phyloP scores from a whole-genome alignment of 257 asterid species.

The Gardenia jasminoides region DNA sequence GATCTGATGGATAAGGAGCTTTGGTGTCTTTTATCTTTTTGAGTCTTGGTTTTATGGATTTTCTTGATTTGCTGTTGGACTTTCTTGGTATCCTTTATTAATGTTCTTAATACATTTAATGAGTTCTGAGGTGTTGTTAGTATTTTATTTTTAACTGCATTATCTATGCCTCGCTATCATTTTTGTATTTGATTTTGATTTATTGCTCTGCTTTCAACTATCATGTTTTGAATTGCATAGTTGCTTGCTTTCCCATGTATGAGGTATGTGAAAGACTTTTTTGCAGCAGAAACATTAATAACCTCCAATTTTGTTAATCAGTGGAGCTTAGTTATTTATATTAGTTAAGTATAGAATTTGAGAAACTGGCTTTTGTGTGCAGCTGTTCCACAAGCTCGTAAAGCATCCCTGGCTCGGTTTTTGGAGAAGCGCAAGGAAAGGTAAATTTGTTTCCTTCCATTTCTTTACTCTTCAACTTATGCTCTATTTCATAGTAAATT shows the following conservation, averaged over 20 bases:
- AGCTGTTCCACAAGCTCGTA: slow-evolving; percentile 88
- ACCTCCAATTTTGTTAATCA: neutral
- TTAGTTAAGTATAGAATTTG: neutral
- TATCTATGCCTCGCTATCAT: too few species aligned
- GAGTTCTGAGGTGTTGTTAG: neutral
- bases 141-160: neutral
- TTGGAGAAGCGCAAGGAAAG: slow-evolving; percentile 91
- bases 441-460: slow-evolving; percentile 24
- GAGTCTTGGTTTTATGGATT: neutral
- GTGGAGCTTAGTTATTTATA: neutral
- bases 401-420: slow-evolving; percentile 76
- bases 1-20: neutral
- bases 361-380: slow-evolving; percentile 16
- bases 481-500: neutral
- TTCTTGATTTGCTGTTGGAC: neutral
- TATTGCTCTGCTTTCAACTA: neutral
- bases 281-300: neutral
- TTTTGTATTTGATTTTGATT: neutral
- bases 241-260: neutral
- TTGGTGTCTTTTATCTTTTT: neutral
- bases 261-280: neutral
- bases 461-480: neutral
- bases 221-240: neutral
- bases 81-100: neutral
- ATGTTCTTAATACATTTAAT: too few species aligned